Conservation (phyloP, 1,284 basidiomycete genomes). For the Anthracocystis setariae region DNA sequence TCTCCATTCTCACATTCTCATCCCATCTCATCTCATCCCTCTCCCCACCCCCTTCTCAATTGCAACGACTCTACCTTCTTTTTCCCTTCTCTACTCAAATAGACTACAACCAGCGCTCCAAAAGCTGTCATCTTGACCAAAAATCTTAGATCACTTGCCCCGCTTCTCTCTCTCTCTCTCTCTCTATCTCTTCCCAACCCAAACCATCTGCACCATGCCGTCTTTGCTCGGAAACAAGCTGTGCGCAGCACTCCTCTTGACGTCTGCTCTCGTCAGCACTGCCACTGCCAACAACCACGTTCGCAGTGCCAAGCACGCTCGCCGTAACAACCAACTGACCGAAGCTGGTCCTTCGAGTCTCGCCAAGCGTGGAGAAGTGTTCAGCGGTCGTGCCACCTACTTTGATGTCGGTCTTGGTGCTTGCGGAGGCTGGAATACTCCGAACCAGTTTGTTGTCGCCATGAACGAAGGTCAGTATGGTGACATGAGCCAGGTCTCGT, state of each 20-base stretch:
- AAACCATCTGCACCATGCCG: slow-evolving; percentile 8
- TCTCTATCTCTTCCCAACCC: no score
- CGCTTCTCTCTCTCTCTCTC: neutral
- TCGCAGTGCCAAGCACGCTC: slow-evolving; percentile 33
- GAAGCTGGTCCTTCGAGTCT: slow-evolving; percentile 23
- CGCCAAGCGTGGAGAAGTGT: slow-evolving; percentile 27
- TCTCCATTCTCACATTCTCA: neutral
- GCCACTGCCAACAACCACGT: slow-evolving; percentile 15
- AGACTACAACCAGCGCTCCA: slow-evolving; percentile 18
- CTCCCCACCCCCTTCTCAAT: slow-evolving; percentile 1
- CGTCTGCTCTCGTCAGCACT: slow-evolving; percentile 7
- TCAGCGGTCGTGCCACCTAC: slow-evolving; percentile 41
- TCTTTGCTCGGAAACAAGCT: slow-evolving; percentile 18
- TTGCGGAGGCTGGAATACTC: slow-evolving; percentile 42
- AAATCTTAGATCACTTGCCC: neutral
- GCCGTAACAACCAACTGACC: slow-evolving; percentile 7
- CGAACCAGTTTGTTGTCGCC: slow-evolving; percentile 44
- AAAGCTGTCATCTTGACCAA: slow-evolving; percentile 8
- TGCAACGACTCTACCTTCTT: slow-evolving; percentile 4
- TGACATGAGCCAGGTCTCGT: slow-evolving; percentile 22
- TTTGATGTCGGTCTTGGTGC: slow-evolving; percentile 48
- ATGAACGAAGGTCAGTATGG: slow-evolving; percentile 52
- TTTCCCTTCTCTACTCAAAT: slow-evolving; percentile 4
- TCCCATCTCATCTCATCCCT: neutral
- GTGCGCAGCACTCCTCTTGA: slow-evolving; percentile 17